Evolutionary conservation across 345 rosid species (phyloP).

Genomic region (Psidium friedrichsthalianum): DNA sequence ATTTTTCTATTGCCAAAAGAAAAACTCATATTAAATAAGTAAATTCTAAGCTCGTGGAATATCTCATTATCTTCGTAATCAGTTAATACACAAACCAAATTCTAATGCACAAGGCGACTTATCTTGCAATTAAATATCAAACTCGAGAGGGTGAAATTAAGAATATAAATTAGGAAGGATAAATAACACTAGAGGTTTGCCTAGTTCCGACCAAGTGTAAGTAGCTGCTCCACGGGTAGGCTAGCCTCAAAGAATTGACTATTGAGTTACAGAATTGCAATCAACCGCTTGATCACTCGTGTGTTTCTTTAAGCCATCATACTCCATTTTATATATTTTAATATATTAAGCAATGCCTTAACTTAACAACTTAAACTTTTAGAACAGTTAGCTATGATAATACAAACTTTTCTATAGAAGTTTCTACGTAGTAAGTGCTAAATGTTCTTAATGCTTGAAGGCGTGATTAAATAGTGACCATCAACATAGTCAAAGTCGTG

Average conservation of each 20-base stretch:
- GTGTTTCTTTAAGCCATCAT: not conserved
- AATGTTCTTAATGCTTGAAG: fast-evolving
- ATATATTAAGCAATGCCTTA: not conserved
- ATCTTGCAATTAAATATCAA: not conserved
- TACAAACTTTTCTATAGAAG: fast-evolving
- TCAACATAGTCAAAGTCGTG: not conserved
- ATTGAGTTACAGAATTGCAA: fast-evolving
- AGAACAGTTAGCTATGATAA: fast-evolving
- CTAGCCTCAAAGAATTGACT: not conserved
- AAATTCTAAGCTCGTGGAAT: not conserved
- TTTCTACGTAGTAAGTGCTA: fast-evolving
- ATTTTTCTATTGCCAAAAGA: not conserved
- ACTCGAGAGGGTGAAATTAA: not conserved
- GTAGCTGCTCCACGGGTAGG: not conserved
- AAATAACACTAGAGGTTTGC: not conserved
- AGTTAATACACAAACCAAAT: too few species aligned
- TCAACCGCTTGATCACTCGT: not conserved
- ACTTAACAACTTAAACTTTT: not conserved
- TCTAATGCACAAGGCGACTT: fast-evolving
- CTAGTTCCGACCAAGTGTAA: fast-evolving
- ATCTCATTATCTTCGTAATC: not conserved
- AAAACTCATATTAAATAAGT: not conserved
- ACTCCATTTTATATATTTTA: not conserved
- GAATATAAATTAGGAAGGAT: not conserved
- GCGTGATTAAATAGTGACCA: fast-evolving